Base-by-base conservation (phyloP, 169 alveolate species). In the Babesia divergens region DNA sequence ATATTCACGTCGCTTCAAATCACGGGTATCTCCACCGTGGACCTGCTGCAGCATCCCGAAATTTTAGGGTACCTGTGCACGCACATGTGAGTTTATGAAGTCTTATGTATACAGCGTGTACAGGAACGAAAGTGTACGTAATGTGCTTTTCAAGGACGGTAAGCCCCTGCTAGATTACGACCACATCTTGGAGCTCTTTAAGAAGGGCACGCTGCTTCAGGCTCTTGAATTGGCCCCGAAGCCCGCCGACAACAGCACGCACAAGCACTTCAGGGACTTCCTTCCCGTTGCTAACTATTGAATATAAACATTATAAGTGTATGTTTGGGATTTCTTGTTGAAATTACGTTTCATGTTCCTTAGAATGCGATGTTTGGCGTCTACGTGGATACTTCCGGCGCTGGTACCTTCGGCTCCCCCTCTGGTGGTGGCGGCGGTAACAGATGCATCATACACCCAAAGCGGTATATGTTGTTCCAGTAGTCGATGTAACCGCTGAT, bases 401-500 rank as follows among this genome's bases (percentile, higher is more conserved):
- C 58, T 31, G 65, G 51, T 29, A 38, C 68, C 40, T 75, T 22
- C 6, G 53, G 86, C 0, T 74, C 54, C 68, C 28, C 28, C 44
- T 37, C 38, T 7, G 37, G 86, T 1, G 91, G 91, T 2, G 53
- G 81, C 49, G 91, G 91, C 11, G 97, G 97, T 28, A 91, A 75
- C 44, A 94, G 91, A 75, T 94, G 96, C 96, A 94, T 91, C 94
- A 92, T 91, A 69, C 92, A 94, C 7, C 97, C 97, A 72, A 94
- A 94, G 46, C 91, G 86, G 74, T 92, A 94, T 42, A 88, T 91
- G 62, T 91, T 91, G 60, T 84, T 87, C 84, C 91, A 77, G 74
- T 92, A 94, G 69, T 94, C 97, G 47, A 92, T 89, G 54, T 84
- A 81, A 3, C 96, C 97, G 74, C 95, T 92, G 31, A 94, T 82